Base-by-base conservation (phyloP, 2,329 filamentous ascomycete species). In the Aquanectria penicillioides region DNA sequence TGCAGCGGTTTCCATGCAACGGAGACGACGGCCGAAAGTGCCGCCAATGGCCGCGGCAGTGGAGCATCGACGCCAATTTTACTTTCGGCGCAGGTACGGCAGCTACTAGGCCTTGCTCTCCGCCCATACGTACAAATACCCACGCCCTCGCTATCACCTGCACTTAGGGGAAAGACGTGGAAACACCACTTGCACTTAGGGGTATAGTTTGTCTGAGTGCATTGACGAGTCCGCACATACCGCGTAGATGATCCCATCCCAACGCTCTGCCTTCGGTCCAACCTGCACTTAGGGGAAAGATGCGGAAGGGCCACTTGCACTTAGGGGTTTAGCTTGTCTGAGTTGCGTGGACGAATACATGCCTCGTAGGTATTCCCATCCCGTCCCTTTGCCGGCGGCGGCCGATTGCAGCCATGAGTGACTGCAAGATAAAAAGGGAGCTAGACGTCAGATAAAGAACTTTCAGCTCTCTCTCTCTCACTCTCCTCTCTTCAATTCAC, bases 401-500 rank as follows among this genome's bases (percentile, higher is more conserved):
- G 67, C 67, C 66, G 65, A 63, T 66, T 66, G 66, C 66, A 69
- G 61, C 65, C 63, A 62, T 64, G n/a, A 15, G 29, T 34, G 17
- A 25, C 43, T 29, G 37, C 53, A 50, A 37, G 53, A 56, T 38
- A 51, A 60, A 59, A 47, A 47, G 44, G 46, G 33, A 12, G 31
- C 26, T 36, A 54, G 46, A 62, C 43, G 51, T 46, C 64, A 69
- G 67, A 69, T 68, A 56, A 53, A 57, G 37, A 47, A 13, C 40
- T 56, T 43, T 12, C 17, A 28, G 15, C 46, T 47, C 20, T 25
- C 15, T 20, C 4, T 62, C 53, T 40, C 40, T 28, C 28, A 18
- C 44, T 34, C 31, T 15, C 13, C 34, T 51, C 26, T 47, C 40
- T 44, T 22, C 33, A 23, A 43, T 11, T 62, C 50, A 36, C 15